Base-by-base conservation (phyloP, 495 filamentous ascomycete genomes). In the Penicillium roqueforti region DNA sequence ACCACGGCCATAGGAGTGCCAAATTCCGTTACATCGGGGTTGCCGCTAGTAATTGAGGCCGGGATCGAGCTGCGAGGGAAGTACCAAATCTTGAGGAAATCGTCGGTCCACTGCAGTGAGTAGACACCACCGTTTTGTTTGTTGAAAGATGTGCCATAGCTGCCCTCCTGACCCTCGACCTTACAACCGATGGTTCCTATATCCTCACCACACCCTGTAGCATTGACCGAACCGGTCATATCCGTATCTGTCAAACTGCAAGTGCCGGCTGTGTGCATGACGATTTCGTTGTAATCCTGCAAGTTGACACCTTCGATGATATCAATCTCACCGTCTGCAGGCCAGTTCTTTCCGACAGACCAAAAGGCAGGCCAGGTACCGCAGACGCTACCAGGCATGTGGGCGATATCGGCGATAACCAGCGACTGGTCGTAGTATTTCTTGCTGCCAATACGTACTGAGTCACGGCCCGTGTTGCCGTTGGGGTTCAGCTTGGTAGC, bases 291-390 rank as follows among this genome's bases (percentile, higher is more conserved):
- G 48, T 78, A 71, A 0, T 75, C 68, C 45, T 85, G 76, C 31
- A 73, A 60, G 69, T 93, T 90, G 54, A 95, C 87, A 37, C 88
- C 88, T 65, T 97, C 91, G 65, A 96, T 85, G 59, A 96, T 91
- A 75, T 96, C 91, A 56, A 95, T 91, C 69, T 97, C 92, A 19
- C 92, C 92, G 32, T 80, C 76, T 10, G 70, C 66, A 0, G 91
- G 92, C 92, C 92, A 97, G 43, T 83, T 75, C 6, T 79, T 77
- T 16, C 89, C 88, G 11, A 85, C 73, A 2, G 82, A 86, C 88
- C 90, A 95, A 54, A 80, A 80, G n/a, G 87, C 82, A 18, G 87
- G 87, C 87, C 86, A 90, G 25, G 76, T 79, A 47, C 89, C 89
- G 61, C 89, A 93, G 34, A 66, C 69, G 13, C 77, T 74, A 8